These are phyloP conservation scores for Coniochaeta ligniaria DNA, from an alignment of 2,329 filamentous ascomycete genomes.

Conservation along the genomic window DNA sequence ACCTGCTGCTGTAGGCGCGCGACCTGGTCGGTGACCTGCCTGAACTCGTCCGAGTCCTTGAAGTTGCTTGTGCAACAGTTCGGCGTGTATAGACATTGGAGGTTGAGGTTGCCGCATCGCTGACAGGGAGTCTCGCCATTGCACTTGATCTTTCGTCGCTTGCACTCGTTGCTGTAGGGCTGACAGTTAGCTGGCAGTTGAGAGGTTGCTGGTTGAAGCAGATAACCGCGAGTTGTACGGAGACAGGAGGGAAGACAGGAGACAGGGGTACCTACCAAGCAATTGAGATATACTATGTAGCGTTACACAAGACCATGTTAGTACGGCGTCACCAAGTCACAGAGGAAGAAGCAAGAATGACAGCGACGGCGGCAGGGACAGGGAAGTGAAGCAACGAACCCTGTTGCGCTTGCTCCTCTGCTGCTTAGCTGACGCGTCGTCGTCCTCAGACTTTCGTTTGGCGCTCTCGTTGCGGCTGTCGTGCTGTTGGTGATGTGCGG, in stretches of 20 bases:
- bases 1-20: slow-evolving; percentile 76
- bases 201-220: too few relatives aligned
- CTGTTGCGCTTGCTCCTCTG: slow-evolving; percentile 55
- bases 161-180: slow-evolving; percentile 58
- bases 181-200: slow-evolving; percentile 4
- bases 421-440: slow-evolving; percentile 35
- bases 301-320: not conserved
- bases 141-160: slow-evolving; percentile 69
- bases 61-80: slow-evolving; percentile 70
- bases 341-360: not conserved
- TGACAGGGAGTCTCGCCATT: slow-evolving; percentile 63
- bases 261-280: slow-evolving; percentile 40
- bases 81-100: slow-evolving; percentile 58
- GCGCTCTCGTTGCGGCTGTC: not conserved
- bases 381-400: slow-evolving; percentile 27
- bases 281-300: slow-evolving; percentile 49
- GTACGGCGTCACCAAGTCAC: not conserved
- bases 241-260: too few relatives aligned
- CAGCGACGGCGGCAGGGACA: not conserved
- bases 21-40: slow-evolving; percentile 70
- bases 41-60: slow-evolving; percentile 90
- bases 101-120: slow-evolving; percentile 60
- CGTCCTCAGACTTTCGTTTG: slow-evolving; percentile 33
- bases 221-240: too few relatives aligned
- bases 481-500: slow-evolving; percentile 24